Evolutionary conservation across 352 stramenopile species (phyloP).

Genomic region (Globisporangium megalacanthum): DNA sequence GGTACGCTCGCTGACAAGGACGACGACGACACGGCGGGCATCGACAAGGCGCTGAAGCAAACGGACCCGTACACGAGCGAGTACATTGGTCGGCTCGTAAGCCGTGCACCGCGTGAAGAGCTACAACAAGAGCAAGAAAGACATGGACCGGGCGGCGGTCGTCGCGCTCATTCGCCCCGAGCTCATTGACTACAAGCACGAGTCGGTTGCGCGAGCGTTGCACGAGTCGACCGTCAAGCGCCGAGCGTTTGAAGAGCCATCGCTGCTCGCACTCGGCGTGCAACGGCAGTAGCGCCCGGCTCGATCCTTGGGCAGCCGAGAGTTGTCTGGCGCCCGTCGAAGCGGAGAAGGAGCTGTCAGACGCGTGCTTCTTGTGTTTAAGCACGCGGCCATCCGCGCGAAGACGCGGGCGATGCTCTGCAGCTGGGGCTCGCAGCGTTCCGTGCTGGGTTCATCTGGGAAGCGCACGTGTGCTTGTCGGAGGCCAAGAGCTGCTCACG

Average conservation of each 20-base stretch:
- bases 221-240: conserved; percentile 77
- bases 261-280: conserved; percentile 86
- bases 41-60: conserved; percentile 95
- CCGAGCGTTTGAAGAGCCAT: conserved; percentile 78
- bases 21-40: conserved; percentile 84
- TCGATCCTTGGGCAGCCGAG: conserved; percentile 67
- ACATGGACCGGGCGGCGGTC: conserved; percentile 71
- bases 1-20: conserved; percentile 51
- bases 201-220: conserved; percentile 85
- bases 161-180: conserved; percentile 92
- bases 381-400: conserved; percentile 39
- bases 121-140: conserved; percentile 87
- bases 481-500: conserved; percentile 98
- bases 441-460: conserved; percentile 92
- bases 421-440: conserved; percentile 96
- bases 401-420: too few relatives aligned
- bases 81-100: conserved; percentile 91
- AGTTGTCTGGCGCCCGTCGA: conserved; percentile 54
- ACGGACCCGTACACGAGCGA: conserved; percentile 95
- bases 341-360: conserved; percentile 78
- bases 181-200: conserved; percentile 97
- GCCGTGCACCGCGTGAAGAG: conserved; percentile 82
- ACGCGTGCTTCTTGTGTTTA: conserved; percentile 93
- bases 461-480: conserved; percentile 96
- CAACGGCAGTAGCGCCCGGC: conserved; percentile 56